Percentiles rank a stretch among this genome's conserved stretches.
phyloP scores from a whole-genome alignment of 495 filamentous ascomycete genomes.

The Cryomyces minteri region DNA sequence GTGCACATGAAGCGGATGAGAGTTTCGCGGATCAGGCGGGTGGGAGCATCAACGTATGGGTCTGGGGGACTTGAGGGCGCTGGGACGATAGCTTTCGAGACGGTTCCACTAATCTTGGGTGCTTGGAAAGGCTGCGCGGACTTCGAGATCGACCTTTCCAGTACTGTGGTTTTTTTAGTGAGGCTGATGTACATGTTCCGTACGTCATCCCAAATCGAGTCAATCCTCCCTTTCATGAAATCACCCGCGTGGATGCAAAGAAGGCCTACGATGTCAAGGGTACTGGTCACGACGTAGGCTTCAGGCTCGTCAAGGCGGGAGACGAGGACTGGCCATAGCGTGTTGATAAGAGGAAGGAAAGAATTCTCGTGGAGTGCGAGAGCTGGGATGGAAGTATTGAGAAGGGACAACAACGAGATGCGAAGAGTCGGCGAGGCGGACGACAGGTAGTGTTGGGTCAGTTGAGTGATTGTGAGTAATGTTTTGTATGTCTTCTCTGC shows the following conservation, averaged over 20 bases:
- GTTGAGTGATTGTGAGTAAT: slow-evolving; percentile 21
- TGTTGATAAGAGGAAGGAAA: slow-evolving; percentile 77
- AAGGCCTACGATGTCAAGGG: slow-evolving; percentile 41
- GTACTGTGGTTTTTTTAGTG: slow-evolving; percentile 7
- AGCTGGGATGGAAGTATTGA: slow-evolving; percentile 45
- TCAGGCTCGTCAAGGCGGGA: slow-evolving; percentile 56
- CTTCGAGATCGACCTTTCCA: slow-evolving; percentile 2
- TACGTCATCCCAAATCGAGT: slow-evolving; percentile 46
- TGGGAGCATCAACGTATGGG: slow-evolving; percentile 29
- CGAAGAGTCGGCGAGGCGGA: slow-evolving; percentile 64
- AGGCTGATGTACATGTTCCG: slow-evolving; percentile 24
- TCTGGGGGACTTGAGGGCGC: slow-evolving; percentile 3
- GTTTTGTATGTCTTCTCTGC: slow-evolving; percentile 20
- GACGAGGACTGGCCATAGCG: slow-evolving; percentile 67
- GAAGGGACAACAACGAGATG: slow-evolving; percentile 50
- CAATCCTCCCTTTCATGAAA: slow-evolving; percentile 56
- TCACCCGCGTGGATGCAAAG: slow-evolving; percentile 54
- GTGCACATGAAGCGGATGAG: slow-evolving; percentile 31
- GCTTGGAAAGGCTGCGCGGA: neutral
- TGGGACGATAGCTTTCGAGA: neutral
- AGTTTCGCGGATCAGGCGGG: slow-evolving; percentile 38
- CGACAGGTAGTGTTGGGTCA: slow-evolving; percentile 55
- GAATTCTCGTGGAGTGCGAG: slow-evolving; percentile 56
- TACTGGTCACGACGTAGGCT: slow-evolving; percentile 50
- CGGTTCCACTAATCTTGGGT: neutral